Conservation (phyloP, 805 yeast genomes). For the Schizosaccharomyces octosporus region DNA sequence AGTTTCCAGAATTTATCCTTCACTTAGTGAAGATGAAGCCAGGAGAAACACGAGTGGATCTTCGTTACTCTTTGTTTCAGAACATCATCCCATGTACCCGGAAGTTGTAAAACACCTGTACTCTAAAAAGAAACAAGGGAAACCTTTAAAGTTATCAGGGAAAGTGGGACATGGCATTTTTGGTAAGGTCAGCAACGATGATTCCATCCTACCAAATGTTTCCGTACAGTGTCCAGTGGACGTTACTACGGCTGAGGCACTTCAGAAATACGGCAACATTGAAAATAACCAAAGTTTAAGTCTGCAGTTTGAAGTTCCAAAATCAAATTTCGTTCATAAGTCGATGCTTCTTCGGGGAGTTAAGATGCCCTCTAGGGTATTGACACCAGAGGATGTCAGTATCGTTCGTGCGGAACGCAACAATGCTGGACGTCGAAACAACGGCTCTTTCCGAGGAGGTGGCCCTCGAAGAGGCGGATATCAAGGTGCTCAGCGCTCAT, state of each 20-base stretch:
- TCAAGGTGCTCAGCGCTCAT: neutral
- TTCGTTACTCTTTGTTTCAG: slow-evolving; percentile 47
- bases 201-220: slow-evolving; percentile 4
- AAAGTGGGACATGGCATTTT: slow-evolving; percentile 11
- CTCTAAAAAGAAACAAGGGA: slow-evolving; percentile 9
- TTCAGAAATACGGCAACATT: slow-evolving; percentile 13
- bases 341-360: slow-evolving; percentile 68
- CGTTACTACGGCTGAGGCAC: neutral
- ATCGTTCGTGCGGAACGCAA: slow-evolving; percentile 16
- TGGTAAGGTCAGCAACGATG: slow-evolving; percentile 13
- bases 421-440: slow-evolving; percentile 6
- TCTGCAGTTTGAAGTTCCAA: slow-evolving; percentile 37
- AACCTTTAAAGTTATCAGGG: slow-evolving; percentile 6
- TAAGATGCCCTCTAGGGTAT: slow-evolving; percentile 32
- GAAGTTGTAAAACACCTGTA: slow-evolving; percentile 14
- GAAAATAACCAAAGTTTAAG: slow-evolving; percentile 20
- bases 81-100: slow-evolving; percentile 28
- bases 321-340: slow-evolving; percentile 30
- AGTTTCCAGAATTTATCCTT: slow-evolving; percentile 38
- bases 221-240: slow-evolving; percentile 6
- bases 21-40: slow-evolving; percentile 40
- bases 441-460: slow-evolving; percentile 12
- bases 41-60: slow-evolving; percentile 45
- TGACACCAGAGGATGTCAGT: slow-evolving; percentile 48
- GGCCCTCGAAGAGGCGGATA: slow-evolving; percentile 12